phyloP scores from a whole-genome alignment of 768 basidiomycete genomes.

The Mycena filopes region DNA sequence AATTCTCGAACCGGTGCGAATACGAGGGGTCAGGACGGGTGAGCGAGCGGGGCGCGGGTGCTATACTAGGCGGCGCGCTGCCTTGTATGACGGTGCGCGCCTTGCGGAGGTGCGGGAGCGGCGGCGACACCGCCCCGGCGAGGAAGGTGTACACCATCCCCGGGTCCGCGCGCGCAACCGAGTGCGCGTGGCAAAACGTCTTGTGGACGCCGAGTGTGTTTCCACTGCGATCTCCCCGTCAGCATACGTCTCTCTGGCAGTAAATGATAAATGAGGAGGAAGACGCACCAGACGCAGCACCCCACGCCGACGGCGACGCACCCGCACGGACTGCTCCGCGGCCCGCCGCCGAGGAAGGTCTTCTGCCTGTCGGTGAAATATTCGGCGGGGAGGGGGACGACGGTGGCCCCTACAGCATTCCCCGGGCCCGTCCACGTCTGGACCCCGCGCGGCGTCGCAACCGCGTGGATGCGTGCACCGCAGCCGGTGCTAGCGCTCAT shows the following conservation, averaged over 20 bases:
- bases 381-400: neutral
- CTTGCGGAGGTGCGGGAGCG: neutral
- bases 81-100: neutral
- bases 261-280: neutral
- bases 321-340: neutral
- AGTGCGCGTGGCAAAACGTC: neutral
- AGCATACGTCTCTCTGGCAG: no score
- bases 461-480: neutral
- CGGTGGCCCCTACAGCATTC: neutral
- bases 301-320: slow-evolving; percentile 7
- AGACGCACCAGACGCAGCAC: slow-evolving; percentile 12
- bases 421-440: neutral
- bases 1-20: no score
- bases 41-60: no score
- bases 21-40: no score
- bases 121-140: slow-evolving; percentile 3
- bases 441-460: neutral
- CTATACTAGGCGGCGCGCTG: no score
- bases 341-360: neutral
- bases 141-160: slow-evolving; percentile 10
- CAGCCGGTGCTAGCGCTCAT: neutral
- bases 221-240: neutral
- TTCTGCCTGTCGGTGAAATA: slow-evolving; percentile 16
- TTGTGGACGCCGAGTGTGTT: slow-evolving; percentile 8
- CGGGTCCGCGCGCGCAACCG: neutral